Conservation (phyloP, 2,329 filamentous ascomycete genomes). For the Curvularia lunata region DNA sequence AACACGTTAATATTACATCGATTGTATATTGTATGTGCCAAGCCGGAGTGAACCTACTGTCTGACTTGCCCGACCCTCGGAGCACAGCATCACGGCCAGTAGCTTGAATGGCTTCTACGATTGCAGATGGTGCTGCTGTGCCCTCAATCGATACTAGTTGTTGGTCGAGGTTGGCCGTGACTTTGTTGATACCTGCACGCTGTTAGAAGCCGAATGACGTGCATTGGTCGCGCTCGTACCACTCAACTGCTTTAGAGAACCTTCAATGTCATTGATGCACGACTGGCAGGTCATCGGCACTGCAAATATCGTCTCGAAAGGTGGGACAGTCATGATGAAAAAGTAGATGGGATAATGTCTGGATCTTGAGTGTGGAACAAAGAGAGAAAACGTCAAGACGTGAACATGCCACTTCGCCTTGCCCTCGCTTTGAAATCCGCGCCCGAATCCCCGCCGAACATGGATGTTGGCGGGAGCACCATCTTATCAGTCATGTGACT, state of each 20-base stretch:
- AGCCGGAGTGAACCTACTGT: slow-evolving; percentile 66
- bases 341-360: neutral
- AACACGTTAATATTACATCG: slow-evolving; percentile 8
- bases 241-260: slow-evolving; percentile 74
- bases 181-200: slow-evolving; percentile 74
- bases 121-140: slow-evolving; percentile 87
- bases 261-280: slow-evolving; percentile 86
- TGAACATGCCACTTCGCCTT: slow-evolving; percentile 20
- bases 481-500: slow-evolving; percentile 24
- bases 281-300: slow-evolving; percentile 90
- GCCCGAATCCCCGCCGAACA: slow-evolving; percentile 17
- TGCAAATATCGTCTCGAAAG: slow-evolving; percentile 82
- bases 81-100: slow-evolving; percentile 95
- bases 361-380: slow-evolving; percentile 5
- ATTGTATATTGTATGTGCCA: neutral
- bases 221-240: slow-evolving; percentile 53
- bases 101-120: slow-evolving; percentile 84
- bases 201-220: slow-evolving; percentile 33
- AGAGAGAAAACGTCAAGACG: slow-evolving; percentile 12
- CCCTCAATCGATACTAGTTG: slow-evolving; percentile 87
- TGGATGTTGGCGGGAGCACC: slow-evolving; percentile 4
- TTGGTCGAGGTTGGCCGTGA: slow-evolving; percentile 80
- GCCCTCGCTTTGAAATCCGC: slow-evolving; percentile 43
- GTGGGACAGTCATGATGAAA: slow-evolving; percentile 40
- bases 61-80: slow-evolving; percentile 82